A percentile compares a stretch with the other conserved stretches of the same genome.
Evolutionary conservation across 345 rosid species (phyloP).

Genomic region (Boechera retrofracta): DNA sequence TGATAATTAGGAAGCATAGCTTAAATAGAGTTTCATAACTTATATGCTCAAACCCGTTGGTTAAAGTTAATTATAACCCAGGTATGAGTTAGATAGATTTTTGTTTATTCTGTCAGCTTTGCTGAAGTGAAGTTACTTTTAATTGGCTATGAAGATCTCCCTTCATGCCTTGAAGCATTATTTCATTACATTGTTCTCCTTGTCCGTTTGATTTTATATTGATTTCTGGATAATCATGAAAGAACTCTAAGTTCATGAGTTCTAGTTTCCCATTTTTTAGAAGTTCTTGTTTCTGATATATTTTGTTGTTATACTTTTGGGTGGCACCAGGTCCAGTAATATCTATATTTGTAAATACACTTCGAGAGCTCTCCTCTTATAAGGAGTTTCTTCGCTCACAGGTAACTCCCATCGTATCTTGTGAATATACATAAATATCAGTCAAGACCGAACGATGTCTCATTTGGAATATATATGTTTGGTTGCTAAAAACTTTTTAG

Average conservation of each 20-base stretch:
- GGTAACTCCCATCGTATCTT: conserved; percentile 50
- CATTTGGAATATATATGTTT: neutral
- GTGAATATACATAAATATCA: neutral
- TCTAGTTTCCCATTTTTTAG: neutral
- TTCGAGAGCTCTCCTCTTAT: conserved; percentile 77
- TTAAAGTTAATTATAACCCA: neutral
- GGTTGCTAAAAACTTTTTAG: neutral
- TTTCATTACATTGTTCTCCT: neutral
- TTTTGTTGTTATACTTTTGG: conserved; percentile 4
- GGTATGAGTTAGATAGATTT: neutral
- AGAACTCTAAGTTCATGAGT: neutral
- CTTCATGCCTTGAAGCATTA: conserved; percentile 6
- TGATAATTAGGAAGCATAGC: neutral
- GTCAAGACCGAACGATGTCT: neutral
- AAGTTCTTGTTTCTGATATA: conserved; percentile 16
- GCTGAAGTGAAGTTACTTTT: no score
- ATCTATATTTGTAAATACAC: conserved; percentile 46
- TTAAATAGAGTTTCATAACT: neutral
- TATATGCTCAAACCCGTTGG: neutral
- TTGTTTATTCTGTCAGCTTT: no score
- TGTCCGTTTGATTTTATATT: neutral
- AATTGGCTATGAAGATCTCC: neutral
- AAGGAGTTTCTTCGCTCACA: conserved; percentile 88
- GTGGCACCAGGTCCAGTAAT: no score
- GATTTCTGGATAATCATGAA: neutral